Percentiles rank a stretch among this genome's conserved stretches.
These are phyloP conservation scores for Barnettozyma sucrosica DNA, from an alignment of 805 yeast species.

Conservation along the genomic window DNA sequence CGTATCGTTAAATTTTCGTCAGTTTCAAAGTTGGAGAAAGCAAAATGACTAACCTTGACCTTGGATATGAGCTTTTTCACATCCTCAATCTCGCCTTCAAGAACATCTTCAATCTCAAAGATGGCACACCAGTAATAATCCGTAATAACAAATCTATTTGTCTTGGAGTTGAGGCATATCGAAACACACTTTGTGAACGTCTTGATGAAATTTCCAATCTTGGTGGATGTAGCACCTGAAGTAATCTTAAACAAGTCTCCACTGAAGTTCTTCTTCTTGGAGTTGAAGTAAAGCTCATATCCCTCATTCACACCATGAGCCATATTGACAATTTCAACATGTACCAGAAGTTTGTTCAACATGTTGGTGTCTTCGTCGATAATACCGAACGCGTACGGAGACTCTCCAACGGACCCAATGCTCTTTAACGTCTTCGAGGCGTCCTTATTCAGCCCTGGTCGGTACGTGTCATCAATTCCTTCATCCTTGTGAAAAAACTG, in stretches of 20 bases:
- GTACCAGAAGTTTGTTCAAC: conserved; percentile 19
- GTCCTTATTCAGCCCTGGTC: conserved; percentile 9
- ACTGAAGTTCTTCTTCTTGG: conserved; percentile 12
- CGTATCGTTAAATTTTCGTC: conserved; percentile 17
- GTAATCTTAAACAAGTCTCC: conserved; percentile 6
- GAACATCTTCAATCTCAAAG: conserved; percentile 23
- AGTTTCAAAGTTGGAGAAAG: conserved; percentile 20
- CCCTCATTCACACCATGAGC: conserved; percentile 24
- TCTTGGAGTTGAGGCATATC: conserved; percentile 24
- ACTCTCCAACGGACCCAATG: conserved; percentile 21
- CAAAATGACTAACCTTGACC: conserved; percentile 24
- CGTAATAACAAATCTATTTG: conserved; percentile 21
- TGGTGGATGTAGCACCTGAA: conserved; percentile 20
- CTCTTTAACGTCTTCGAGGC: conserved; percentile 18
- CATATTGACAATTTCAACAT: conserved; percentile 21
- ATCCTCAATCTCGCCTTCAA: conserved; percentile 24
- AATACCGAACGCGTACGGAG: conserved; percentile 22
- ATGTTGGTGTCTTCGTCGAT: conserved; percentile 15
- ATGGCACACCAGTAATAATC: conserved; percentile 26
- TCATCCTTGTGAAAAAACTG: conserved; percentile 13
- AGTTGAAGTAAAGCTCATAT: conserved; percentile 22
- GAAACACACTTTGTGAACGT: conserved; percentile 24
- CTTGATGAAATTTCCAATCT: conserved; percentile 22
- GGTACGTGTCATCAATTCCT: conserved; percentile 12
- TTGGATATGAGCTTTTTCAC: conserved; percentile 18